Evolutionary conservation across 768 basidiomycete genomes (phyloP).

Genomic region (Mrakia blollopis): DNA sequence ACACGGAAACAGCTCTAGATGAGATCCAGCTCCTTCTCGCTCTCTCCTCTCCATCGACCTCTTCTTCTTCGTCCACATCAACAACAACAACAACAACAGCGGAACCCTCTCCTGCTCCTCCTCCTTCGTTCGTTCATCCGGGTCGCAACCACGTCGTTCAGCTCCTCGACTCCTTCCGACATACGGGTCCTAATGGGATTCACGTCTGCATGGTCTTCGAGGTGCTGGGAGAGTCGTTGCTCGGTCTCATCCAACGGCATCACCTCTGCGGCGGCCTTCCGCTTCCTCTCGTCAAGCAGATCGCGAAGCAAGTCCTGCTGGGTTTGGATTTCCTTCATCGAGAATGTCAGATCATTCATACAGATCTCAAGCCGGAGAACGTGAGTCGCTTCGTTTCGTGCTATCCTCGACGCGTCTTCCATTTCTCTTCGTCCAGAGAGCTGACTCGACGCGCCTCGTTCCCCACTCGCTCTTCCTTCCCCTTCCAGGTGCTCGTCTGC

Average conservation of each 20-base stretch:
- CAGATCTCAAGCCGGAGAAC: conserved; percentile 96
- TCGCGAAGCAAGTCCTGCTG: conserved; percentile 90
- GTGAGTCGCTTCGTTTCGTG: conserved; percentile 47
- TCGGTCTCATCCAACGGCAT: conserved; percentile 92
- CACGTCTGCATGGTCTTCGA: conserved; percentile 99
- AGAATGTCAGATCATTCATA: conserved; percentile 95
- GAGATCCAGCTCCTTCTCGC: conserved; percentile 97
- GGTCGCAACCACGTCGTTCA: conserved; percentile 95
- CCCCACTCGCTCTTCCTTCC: background rate
- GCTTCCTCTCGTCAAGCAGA: conserved; percentile 84
- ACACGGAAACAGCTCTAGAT: conserved; percentile 96
- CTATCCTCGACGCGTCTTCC: background rate
- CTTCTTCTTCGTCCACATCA: too few relatives aligned
- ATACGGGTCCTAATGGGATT: conserved; percentile 91
- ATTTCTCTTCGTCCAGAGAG: background rate
- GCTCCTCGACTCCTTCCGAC: conserved; percentile 94
- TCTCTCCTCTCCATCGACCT: conserved; percentile 53
- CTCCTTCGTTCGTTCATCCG: conserved; percentile 54
- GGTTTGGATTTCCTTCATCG: conserved; percentile 97
- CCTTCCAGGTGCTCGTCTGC: conserved; percentile 58
- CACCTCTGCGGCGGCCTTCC: conserved; percentile 91
- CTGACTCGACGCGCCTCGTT: background rate
- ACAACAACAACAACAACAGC: too few relatives aligned
- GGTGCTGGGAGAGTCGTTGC: conserved; percentile 91
- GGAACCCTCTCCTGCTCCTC: conserved; percentile 54